These are phyloP conservation scores for Aegilops bicornis DNA, from an alignment of 176 grass and related monocot species.

Conservation along the genomic window DNA sequence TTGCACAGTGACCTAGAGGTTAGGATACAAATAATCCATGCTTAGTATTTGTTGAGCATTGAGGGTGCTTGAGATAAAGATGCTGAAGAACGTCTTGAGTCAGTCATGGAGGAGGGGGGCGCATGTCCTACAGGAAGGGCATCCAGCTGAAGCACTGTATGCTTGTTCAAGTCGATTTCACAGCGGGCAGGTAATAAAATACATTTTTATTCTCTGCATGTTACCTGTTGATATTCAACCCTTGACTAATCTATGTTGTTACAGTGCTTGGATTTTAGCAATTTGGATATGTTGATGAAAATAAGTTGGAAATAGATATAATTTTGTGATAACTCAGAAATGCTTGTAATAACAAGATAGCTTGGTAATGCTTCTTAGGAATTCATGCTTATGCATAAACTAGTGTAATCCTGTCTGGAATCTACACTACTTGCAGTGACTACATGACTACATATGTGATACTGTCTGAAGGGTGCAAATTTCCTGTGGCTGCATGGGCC, in stretches of 20 bases:
- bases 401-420: neutral
- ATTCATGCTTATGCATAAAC: neutral
- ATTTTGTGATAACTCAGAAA: neutral
- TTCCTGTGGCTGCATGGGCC: neutral
- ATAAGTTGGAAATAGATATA: neutral
- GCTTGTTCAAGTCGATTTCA: constrained; percentile 50
- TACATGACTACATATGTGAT: neutral
- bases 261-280: neutral
- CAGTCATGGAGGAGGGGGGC: constrained; percentile 46
- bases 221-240: neutral
- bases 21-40: neutral
- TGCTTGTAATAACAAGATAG: neutral
- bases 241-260: neutral
- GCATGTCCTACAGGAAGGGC: neutral
- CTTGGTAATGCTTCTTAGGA: neutral
- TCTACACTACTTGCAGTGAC: neutral
- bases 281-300: neutral
- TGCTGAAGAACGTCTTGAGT: constrained; percentile 50
- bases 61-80: constrained; percentile 10
- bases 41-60: neutral
- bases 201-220: neutral
- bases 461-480: neutral
- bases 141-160: constrained; percentile 11
- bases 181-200: constrained; percentile 34
- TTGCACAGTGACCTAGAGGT: neutral